These are phyloP conservation scores for Cladosporium sp. DNA, from an alignment of 2,329 filamentous ascomycete genomes.

Conservation along the genomic window DNA sequence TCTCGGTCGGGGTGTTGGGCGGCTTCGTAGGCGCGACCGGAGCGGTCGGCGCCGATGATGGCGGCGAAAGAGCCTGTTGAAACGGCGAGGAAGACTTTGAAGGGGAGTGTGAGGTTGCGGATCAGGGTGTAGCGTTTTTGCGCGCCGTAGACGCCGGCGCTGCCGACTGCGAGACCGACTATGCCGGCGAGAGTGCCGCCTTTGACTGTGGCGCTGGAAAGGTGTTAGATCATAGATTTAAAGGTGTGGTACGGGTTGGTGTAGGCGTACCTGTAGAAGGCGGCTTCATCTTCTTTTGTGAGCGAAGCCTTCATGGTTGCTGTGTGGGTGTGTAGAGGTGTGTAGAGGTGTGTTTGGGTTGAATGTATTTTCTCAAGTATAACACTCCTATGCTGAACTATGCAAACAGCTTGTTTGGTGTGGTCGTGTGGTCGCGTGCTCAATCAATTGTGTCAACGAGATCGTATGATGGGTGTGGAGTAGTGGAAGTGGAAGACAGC, in stretches of 20 bases:
- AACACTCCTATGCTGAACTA: background rate
- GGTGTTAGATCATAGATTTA: background rate
- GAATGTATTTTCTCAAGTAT: background rate
- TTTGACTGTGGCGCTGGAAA: conserved; percentile 62
- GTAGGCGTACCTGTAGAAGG: conserved; percentile 66
- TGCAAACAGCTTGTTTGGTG: background rate
- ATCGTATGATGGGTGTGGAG: background rate
- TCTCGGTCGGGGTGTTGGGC: conserved; percentile 62
- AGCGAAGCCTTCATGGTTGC: conserved; percentile 76
- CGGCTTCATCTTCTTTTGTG: conserved; percentile 85
- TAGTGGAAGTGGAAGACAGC: background rate
- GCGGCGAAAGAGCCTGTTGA: conserved; percentile 73
- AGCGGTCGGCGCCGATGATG: conserved; percentile 79
- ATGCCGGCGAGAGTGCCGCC: conserved; percentile 73
- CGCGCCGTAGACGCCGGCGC: conserved; percentile 62
- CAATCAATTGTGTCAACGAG: too few relatives aligned
- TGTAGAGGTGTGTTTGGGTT: conserved; percentile 15
- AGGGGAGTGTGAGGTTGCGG: conserved; percentile 76
- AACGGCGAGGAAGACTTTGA: conserved; percentile 84
- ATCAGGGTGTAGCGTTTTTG: conserved; percentile 71
- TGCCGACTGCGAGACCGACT: conserved; percentile 63
- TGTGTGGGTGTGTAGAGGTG: conserved; percentile 19
- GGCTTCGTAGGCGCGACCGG: conserved; percentile 67
- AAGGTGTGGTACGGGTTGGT: background rate
- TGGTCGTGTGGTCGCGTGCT: background rate